Evolutionary conservation across 208 protist species (phyloP).

Genomic region (Leishmania amazonensis): DNA sequence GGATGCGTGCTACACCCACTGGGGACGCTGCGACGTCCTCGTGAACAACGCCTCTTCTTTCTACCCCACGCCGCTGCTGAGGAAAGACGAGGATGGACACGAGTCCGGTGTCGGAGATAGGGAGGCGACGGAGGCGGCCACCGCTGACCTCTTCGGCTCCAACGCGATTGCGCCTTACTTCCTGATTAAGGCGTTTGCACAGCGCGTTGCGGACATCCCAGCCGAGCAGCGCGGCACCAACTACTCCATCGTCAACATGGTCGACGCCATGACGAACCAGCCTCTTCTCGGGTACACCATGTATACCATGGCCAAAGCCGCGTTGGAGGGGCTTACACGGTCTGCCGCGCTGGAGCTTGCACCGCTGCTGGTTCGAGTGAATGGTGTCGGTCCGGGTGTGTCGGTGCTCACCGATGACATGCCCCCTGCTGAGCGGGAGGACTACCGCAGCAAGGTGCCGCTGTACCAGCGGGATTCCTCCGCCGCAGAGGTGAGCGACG

Average conservation of each 20-base stretch:
- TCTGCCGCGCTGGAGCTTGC: constrained; percentile 75
- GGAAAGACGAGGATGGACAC: background rate
- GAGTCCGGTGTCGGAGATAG: background rate
- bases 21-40: constrained; percentile 77
- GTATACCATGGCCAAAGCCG: constrained; percentile 85
- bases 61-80: constrained; percentile 64
- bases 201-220: constrained; percentile 18
- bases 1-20: constrained; percentile 46
- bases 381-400: constrained; percentile 67
- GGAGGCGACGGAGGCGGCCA: constrained; percentile 25
- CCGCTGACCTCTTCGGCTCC: constrained; percentile 63
- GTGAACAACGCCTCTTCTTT: constrained; percentile 89
- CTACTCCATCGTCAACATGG: constrained; percentile 65
- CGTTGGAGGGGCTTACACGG: constrained; percentile 68
- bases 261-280: constrained; percentile 67
- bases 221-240: constrained; percentile 24
- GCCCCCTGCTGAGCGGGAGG: constrained; percentile 33
- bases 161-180: constrained; percentile 77
- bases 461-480: constrained; percentile 61
- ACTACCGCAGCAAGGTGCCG: constrained; percentile 58
- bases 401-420: constrained; percentile 50
- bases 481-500: constrained; percentile 52
- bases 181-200: constrained; percentile 59
- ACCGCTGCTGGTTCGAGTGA: constrained; percentile 65
- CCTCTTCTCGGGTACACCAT: constrained; percentile 60